Evolutionary conservation across 2,329 filamentous ascomycete species (phyloP).

Genomic region (Colletotrichum agaves): DNA sequence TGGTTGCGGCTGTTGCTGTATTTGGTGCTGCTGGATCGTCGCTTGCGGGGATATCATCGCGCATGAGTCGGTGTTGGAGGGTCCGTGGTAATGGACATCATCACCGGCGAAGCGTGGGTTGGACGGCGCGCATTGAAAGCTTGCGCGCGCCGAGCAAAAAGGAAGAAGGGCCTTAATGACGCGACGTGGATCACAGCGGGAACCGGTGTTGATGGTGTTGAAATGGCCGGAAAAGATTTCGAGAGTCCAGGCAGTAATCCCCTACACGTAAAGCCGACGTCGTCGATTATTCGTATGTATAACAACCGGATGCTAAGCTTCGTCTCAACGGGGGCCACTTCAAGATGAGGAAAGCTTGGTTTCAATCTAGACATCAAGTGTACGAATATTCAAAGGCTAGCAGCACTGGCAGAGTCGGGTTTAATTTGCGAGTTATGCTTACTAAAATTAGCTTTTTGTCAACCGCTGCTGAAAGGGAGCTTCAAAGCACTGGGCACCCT

Average conservation of each 20-base stretch:
- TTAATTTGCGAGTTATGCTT: background rate
- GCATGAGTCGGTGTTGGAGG: slow-evolving; percentile 23
- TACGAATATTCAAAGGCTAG: background rate
- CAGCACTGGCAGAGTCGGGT: slow-evolving; percentile 10
- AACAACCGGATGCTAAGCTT: background rate
- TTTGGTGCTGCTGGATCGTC: slow-evolving; percentile 21
- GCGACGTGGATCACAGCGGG: slow-evolving; percentile 17
- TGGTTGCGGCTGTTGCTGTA: slow-evolving; percentile 5
- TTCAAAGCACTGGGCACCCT: too few relatives aligned
- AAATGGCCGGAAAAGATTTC: background rate
- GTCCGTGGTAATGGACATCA: slow-evolving; percentile 16
- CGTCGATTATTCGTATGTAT: background rate
- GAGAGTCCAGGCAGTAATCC: background rate
- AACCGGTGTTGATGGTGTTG: background rate
- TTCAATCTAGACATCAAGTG: slow-evolving; percentile 19
- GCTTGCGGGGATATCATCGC: slow-evolving; percentile 21
- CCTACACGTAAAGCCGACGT: background rate
- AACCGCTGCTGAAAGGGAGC: slow-evolving; percentile 3
- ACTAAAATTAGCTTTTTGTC: slow-evolving; percentile 31
- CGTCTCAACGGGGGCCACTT: slow-evolving; percentile 5
- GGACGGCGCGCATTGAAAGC: slow-evolving; percentile 13
- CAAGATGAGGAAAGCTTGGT: slow-evolving; percentile 25
- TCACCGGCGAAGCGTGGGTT: slow-evolving; percentile 6
- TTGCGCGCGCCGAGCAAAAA: slow-evolving; percentile 12
- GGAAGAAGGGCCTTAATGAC: background rate